Base-by-base conservation (phyloP, 176 grass and related monocot species). In the Triticum aestivum region DNA sequence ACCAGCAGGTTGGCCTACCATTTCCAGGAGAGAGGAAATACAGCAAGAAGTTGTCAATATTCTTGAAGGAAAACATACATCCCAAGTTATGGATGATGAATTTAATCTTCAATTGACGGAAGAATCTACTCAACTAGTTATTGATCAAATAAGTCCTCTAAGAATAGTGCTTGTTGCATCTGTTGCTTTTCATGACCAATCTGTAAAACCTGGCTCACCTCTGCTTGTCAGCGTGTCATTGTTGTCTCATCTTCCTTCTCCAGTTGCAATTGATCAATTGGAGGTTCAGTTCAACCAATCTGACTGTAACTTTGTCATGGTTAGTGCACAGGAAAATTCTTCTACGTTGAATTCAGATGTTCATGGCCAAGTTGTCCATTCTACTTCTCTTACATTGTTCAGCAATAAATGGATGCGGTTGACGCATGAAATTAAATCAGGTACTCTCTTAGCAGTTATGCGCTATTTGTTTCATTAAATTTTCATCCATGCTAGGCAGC, bases 171-270 rank as follows among this genome's bases (percentile, higher is more conserved):
- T 99, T 84, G 87, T 87, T 83, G 90, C 91, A 15, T 92, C 81
- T 80, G 94, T 96, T 82, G 94, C 94, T 44, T 99, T 99, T 92
- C 94, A 94, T 89, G 92, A 91, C 75, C 90, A 99, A 73, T 93
- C 92, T 79, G 90, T 96, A 76, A 99, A 94, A 84, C 97, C 97
- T 69, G 90, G 83, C 80, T 91, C 75, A 54, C 82, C 90, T 85
- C 18, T 91, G 26, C 83, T 82, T 90, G 65, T 99, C 18, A 99
- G 92, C 41, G 87, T 99, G 51, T 99, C 97, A 76, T 87, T 99
- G 47, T 76, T 96, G 80, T 94, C 97, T 64, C 94, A 99, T 88
- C 90, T 99, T 67, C 92, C 97, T 61, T 87, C 82, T 79, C 83
- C 92, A 13, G 26, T 94, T 69, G 74, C 85, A 77, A 76, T 99